These are phyloP conservation scores for Abortiporus biennis DNA, from an alignment of 1,284 basidiomycete genomes.

Conservation along the genomic window DNA sequence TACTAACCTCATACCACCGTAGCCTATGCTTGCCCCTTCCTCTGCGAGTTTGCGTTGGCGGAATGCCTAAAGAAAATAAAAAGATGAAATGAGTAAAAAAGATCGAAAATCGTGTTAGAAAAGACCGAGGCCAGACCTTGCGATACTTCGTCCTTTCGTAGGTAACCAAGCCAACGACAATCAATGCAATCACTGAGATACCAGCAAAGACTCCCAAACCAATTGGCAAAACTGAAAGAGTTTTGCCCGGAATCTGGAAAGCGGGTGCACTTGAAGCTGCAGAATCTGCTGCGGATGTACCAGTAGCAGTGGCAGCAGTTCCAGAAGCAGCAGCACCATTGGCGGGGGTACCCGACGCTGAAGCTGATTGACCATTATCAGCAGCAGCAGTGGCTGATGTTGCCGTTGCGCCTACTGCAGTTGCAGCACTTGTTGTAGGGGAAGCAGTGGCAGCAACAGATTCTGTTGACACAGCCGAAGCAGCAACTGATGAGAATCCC, in stretches of 20 bases:
- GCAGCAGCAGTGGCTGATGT: slow-evolving; percentile 11
- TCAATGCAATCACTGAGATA: slow-evolving; percentile 72
- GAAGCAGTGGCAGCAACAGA: slow-evolving; percentile 5
- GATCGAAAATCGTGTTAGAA: background rate
- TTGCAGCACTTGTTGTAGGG: slow-evolving; percentile 1
- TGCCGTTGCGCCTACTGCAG: slow-evolving; percentile 7
- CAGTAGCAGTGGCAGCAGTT: slow-evolving; percentile 20
- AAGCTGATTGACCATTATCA: too few species aligned
- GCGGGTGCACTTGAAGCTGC: slow-evolving; percentile 31
- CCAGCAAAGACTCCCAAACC: slow-evolving; percentile 78
- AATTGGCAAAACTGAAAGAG: slow-evolving; percentile 69
- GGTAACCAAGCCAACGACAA: slow-evolving; percentile 75
- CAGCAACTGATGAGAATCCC: background rate
- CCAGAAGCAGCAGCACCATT: slow-evolving; percentile 13
- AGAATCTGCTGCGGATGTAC: slow-evolving; percentile 33
- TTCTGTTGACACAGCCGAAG: slow-evolving; percentile 2
- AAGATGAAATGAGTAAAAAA: background rate
- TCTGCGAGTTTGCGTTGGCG: slow-evolving; percentile 69
- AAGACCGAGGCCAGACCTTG: slow-evolving; percentile 42
- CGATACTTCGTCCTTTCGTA: slow-evolving; percentile 79
- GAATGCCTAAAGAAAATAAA: slow-evolving; percentile 50
- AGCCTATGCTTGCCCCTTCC: slow-evolving; percentile 50
- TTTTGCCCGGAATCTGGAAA: slow-evolving; percentile 66
- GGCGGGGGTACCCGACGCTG: slow-evolving; percentile 11
- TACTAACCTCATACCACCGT: slow-evolving; percentile 53